These are phyloP conservation scores for Calonectria leucothoes DNA, from an alignment of 2,329 filamentous ascomycete genomes.

Conservation along the genomic window DNA sequence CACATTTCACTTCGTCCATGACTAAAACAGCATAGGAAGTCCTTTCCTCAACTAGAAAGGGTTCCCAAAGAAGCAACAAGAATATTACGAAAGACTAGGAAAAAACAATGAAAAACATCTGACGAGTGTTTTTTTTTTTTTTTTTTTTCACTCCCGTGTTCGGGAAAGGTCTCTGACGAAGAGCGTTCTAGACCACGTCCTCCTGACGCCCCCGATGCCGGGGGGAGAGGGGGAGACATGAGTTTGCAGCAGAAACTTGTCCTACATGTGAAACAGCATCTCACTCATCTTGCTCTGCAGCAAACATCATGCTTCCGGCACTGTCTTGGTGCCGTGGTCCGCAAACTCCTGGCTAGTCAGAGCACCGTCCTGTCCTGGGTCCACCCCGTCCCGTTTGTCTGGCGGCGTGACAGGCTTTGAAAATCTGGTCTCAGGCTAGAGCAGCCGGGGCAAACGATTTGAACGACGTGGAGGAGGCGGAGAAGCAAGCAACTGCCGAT, in stretches of 20 bases:
- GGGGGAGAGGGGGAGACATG: no score
- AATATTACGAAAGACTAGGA: no score
- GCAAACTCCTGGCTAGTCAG: background rate
- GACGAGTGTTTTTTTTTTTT: background rate
- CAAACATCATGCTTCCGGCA: background rate
- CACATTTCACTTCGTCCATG: background rate
- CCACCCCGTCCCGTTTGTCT: background rate
- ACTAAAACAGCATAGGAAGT: background rate
- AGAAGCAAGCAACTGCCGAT: background rate
- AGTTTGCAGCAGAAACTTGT: background rate
- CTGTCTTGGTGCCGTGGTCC: background rate
- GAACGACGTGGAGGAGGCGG: background rate
- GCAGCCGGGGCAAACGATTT: background rate
- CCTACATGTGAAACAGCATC: background rate
- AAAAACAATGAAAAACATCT: background rate
- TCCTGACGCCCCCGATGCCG: background rate
- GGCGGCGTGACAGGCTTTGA: background rate
- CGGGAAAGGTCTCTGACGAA: background rate
- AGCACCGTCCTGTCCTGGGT: background rate
- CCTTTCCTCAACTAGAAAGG: background rate
- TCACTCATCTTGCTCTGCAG: background rate
- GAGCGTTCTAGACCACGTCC: background rate
- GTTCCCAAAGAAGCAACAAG: background rate
- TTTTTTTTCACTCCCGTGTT: slow-evolving; percentile 4
- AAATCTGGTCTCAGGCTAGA: background rate